Base-by-base conservation (phyloP, 2,329 filamentous ascomycete species). In the Aureobasidium sp. region DNA sequence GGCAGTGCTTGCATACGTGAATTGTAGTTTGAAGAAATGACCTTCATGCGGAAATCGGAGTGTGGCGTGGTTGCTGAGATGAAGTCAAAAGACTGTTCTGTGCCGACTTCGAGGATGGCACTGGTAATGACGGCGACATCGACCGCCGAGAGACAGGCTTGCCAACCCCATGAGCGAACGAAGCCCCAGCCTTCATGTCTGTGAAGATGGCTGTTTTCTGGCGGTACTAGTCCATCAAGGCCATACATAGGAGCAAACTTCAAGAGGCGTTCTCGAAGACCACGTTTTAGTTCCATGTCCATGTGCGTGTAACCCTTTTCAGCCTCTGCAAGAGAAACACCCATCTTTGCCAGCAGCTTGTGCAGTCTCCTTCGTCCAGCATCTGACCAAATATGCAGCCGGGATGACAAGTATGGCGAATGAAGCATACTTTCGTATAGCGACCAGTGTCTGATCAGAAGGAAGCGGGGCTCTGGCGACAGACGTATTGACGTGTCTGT, bases 391-490 rank as follows among this genome's bases (percentile, higher is more conserved):
- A 96, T 92, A 74, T 95, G 93, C 50, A 99, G 82, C 36, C 91
- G 85, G 3, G 93, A 90, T 64, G 95, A 93, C 5, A 99, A 84
- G 71, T 97, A 97, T 0, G 93, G 92, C 0, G 92, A 97, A 73
- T 99, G 94, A 13, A 97, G 82, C 94, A 99, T 97, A 73, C 92
- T 96, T 71, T 99, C 94, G 74, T 97, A 97, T 15, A 99, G 80
- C 68, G 91, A 96, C 94, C 94, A 99, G 73, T 99, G 94, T 37
- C 94, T 83, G 59, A 97, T 90, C 0, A 99, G 83, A 29, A 97
- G 82, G 68, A 99, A 96, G 44, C 90, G 88, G 10, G 94, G 95
- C 71, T 99, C 94, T 0, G 94, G 94, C 0, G 92, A 96, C 43
- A 99, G 79, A 26, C 92, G 87, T 67, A 99, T 97, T 56, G 91